Percentiles rank a stretch among this genome's conserved stretches.
These are phyloP conservation scores for Typha latifolia DNA, from an alignment of 176 grass and related monocot genomes.

Conservation along the genomic window DNA sequence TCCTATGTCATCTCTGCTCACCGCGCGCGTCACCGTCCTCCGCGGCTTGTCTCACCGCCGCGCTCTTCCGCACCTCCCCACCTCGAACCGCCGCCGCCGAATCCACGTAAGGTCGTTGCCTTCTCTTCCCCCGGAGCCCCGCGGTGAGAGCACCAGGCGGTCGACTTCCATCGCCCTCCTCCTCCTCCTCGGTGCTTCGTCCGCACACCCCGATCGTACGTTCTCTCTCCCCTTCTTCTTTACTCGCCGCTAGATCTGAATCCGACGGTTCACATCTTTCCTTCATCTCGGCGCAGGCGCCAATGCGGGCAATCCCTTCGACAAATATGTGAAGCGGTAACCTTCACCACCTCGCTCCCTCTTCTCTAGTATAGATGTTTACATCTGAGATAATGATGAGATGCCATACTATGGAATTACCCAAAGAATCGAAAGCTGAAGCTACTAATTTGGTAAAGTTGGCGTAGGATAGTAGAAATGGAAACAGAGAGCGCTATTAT, in stretches of 20 bases:
- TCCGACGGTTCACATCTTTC: background rate
- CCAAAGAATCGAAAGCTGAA: background rate
- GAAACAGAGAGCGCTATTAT: no score
- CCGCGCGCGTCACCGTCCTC: conserved; percentile 5
- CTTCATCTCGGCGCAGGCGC: conserved; percentile 34
- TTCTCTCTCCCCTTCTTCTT: background rate
- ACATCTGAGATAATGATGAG: background rate
- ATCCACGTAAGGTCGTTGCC: background rate
- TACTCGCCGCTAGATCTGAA: background rate
- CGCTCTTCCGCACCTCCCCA: background rate
- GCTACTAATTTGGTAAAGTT: no score
- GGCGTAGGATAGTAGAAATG: no score
- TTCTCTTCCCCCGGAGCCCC: background rate
- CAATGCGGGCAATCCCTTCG: conserved; percentile 44
- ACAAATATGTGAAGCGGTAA: conserved; percentile 86
- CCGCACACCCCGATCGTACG: conserved; percentile 6
- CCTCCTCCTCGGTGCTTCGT: conserved; percentile 19
- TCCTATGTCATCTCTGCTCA: conserved; percentile 18
- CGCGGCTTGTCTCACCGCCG: conserved; percentile 1
- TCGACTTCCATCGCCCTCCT: conserved; percentile 20
- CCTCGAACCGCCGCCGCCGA: background rate
- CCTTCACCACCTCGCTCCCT: background rate
- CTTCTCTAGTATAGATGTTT: background rate
- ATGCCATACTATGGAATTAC: background rate
- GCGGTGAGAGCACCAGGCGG: conserved; percentile 14